Base-by-base conservation (phyloP, 805 yeast species). In the Pichia californica region DNA sequence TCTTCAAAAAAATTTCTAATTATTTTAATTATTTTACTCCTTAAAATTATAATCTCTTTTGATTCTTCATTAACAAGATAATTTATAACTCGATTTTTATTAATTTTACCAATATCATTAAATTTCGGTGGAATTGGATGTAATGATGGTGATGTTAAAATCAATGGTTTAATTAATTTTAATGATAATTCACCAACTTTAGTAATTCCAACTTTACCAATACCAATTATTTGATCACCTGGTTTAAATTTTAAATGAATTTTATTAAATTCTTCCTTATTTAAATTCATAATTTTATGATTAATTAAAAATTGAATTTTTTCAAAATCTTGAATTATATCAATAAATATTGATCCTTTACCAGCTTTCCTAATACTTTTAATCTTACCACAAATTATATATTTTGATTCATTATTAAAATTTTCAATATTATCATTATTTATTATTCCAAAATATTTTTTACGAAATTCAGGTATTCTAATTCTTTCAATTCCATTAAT, bases 161-260 rank as follows among this genome's bases (percentile, higher is more conserved):
- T 47, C 2, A 85, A 58, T 2, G 79, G 71, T n/a, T 57, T 46
- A 0, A 64, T 61, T 11, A 81, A 70, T 49, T 83, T 77, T 40
- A 91, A 55, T 1, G 96, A 82, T 7, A 88, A 64, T 51, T 89
- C 95, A 0, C 91, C 93, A 4, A 78, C 77, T 43, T 81, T 78
- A 0, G 97, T 86, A 3, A 74, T 59, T 21, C 91, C 86, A 0
- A 96, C 88, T 20, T 52, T 57, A 0, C 99, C 99, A 3, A 62
- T 54, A 20, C 81, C 77, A 7, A 76, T 64, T 4, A 91, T 64
- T 35, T 72, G 74, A 56, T 91, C 99, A 0, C 96, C 96, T 19
- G 74, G 73, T 38, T 81, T 69, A 31, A 88, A 62, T 26, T 64
- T 57, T 4, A 58, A 58, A 52, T 73, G 78, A 1, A 47, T 21